Conservation (phyloP, 805 yeast species). For the Jamesozyma lodderae region DNA sequence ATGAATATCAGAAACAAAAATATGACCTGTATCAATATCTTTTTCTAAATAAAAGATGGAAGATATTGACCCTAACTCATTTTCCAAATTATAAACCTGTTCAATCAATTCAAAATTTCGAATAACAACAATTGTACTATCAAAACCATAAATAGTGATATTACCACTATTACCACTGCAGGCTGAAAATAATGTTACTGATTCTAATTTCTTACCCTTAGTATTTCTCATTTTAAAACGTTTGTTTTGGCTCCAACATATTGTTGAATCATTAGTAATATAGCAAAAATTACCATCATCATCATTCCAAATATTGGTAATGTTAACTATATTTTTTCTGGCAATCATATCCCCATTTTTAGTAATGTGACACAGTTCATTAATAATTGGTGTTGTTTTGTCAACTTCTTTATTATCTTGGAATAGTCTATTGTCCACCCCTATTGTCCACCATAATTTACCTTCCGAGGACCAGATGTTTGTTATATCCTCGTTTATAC, state of each 20-base stretch:
- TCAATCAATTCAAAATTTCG: neutral
- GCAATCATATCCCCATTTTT: neutral
- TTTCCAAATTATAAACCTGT: neutral
- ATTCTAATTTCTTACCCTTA: neutral
- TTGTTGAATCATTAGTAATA: neutral
- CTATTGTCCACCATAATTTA: constrained; percentile 1
- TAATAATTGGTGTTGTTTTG: neutral
- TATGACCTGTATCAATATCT: neutral
- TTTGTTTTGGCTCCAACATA: constrained; percentile 4
- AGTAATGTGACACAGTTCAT: neutral
- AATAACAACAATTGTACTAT: constrained; percentile 6
- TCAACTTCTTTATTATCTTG: neutral
- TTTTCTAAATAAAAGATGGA: constrained; percentile 1
- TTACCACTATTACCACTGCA: constrained; percentile 2
- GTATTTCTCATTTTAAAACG: neutral
- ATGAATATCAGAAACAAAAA: constrained; percentile 13
- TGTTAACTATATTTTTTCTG: neutral
- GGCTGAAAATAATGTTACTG: neutral
- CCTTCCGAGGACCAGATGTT: neutral
- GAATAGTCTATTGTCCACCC: neutral
- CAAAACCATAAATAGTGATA: constrained; percentile 7
- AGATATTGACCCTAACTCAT: neutral
- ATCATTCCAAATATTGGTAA: neutral
- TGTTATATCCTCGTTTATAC: neutral
- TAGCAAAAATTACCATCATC: neutral